Evolutionary conservation across 2,329 filamentous ascomycete species (phyloP), one percentile per base, ranked within the genome.

Genomic region (Hypoxylon sp.): DNA sequence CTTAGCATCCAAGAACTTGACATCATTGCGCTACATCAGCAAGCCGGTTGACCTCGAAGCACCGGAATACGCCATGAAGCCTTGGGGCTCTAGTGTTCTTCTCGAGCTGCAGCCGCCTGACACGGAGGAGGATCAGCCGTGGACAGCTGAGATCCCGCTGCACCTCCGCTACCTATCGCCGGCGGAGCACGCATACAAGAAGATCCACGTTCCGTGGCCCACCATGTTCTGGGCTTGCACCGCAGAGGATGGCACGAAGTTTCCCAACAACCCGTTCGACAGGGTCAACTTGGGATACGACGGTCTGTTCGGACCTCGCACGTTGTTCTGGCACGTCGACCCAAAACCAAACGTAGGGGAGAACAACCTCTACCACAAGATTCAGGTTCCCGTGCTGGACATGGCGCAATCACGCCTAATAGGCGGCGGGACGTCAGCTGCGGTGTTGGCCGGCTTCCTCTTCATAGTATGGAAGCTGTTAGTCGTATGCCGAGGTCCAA

Each of bases 221-320:
- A 83, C 85, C 0, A 83, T 97, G 0, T 97, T 97, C 78, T 97
- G 93, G 93, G 92, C 92, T 0, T 98, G 94, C 70, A 80, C 83
- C 6, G 84, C 88, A 0, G 83, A 85, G 8, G 82, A 85, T 48
- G 85, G 83, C 0, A 81, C 81, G 0, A 88, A 90, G 67, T 90
- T 94, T 74, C 74, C 83, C 0, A 83, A 81, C 4, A 97, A 90
- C 69, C 94, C 94, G 0, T 98, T 98, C 73, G 93, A 97, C 72
- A 81, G 91, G 4, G 78, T 82, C n/a, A 85, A 91, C 69, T 69
- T 97, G n/a, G 93, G 92, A 1, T 97, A 93, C 72, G 94, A 97
- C 64, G 84, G 82, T 0, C 74, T 96, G 7, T 97, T 97, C 72
- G 85, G 84, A 1, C 82, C 85, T 0, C 82, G 85, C 46, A 96